Conservation (phyloP, 2,329 filamentous ascomycete genomes). For the Talaromyces rugulosus region DNA sequence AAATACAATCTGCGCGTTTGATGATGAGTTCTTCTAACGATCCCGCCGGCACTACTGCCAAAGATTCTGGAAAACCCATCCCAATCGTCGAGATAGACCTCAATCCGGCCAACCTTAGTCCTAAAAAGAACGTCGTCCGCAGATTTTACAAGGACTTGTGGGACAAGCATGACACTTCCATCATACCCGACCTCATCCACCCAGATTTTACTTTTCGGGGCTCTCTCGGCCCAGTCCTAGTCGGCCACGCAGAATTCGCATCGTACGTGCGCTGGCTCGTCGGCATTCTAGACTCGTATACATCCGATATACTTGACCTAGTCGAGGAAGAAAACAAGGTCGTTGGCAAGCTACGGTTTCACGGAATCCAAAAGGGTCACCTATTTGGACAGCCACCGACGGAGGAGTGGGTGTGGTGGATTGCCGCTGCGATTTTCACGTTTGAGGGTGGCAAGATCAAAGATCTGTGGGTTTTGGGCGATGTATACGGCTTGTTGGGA, state of each 20-base stretch:
- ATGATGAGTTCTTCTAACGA: neutral
- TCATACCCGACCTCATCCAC: neutral
- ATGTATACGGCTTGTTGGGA: neutral
- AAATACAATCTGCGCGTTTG: neutral
- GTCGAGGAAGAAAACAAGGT: neutral
- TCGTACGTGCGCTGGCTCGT: neutral
- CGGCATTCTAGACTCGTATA: neutral
- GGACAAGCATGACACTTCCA: neutral
- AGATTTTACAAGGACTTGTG: slow-evolving; percentile 1
- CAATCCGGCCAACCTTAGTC: neutral
- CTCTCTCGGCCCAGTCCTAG: neutral
- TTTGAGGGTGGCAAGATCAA: neutral
- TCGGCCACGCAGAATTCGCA: neutral
- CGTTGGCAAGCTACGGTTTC: neutral
- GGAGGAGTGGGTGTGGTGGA: neutral
- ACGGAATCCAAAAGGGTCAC: neutral
- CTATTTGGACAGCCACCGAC: neutral
- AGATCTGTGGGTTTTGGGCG: neutral
- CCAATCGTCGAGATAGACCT: neutral
- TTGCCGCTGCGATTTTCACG: neutral
- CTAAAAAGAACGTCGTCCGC: neutral
- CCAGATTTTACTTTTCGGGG: neutral
- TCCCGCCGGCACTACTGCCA: neutral
- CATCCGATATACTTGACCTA: neutral
- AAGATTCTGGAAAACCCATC: neutral